Evolutionary conservation across 148 eudicot species (phyloP).

Genomic region (Polygonum aviculare): DNA sequence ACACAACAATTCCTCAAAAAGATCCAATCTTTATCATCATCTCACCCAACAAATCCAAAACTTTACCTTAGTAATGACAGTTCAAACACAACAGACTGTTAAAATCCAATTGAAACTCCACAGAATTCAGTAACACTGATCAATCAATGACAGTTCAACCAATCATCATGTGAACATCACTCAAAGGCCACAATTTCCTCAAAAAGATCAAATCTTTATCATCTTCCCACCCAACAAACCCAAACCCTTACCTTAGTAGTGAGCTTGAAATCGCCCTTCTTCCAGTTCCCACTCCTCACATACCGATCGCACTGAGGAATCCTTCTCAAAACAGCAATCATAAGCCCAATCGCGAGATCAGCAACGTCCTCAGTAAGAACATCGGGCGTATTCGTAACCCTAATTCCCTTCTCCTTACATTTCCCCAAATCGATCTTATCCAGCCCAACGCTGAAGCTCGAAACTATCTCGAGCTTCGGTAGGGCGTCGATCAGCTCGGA

Average conservation of each 20-base stretch:
- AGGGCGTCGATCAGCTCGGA: conserved; percentile 55
- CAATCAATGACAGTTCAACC: background rate
- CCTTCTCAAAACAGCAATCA: conserved; percentile 49
- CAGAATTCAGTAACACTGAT: background rate
- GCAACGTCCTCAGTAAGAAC: conserved; percentile 91
- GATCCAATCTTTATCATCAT: too few relatives aligned
- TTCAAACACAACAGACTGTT: background rate
- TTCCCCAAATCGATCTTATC: conserved; percentile 71
- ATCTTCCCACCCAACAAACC: too few relatives aligned
- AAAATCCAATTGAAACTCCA: background rate
- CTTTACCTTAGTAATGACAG: conserved; percentile 70
- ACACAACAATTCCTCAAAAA: too few relatives aligned
- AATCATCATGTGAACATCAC: background rate
- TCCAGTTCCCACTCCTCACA: conserved; percentile 77
- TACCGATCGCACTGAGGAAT: conserved; percentile 62
- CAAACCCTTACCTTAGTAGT: conserved; percentile 54
- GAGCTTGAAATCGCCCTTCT: conserved; percentile 57
- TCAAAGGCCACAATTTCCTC: too few relatives aligned
- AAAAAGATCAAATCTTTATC: too few relatives aligned
- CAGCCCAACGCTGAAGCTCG: conserved; percentile 70
- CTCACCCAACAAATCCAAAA: background rate
- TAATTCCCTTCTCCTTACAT: conserved; percentile 66
- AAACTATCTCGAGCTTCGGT: conserved; percentile 62
- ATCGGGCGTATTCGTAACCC: conserved; percentile 78
- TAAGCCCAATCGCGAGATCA: conserved; percentile 69